Evolutionary conservation across 2,329 filamentous ascomycete genomes (phyloP), one percentile per base, ranked within the genome.

Genomic region (Phialemonium atrogriseum): DNA sequence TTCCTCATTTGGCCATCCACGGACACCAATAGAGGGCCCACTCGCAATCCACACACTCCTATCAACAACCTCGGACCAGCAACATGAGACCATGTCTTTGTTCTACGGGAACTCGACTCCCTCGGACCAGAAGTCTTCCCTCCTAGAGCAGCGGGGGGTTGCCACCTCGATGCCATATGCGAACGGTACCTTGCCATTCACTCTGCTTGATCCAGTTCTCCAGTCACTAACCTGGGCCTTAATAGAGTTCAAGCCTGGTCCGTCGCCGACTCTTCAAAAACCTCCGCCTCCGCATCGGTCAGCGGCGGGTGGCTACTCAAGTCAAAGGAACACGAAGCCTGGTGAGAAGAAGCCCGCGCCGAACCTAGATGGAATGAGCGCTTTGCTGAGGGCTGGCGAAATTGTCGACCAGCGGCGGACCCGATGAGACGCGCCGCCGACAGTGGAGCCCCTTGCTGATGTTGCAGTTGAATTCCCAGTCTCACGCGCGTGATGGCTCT

Each of bases 381-480:
- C 73, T 6, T 54, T 79, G 9, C 49, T 78, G 2, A 62, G 61
- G 38, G 74, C 74, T 8, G 71, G 73, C 19, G 73, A 77, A 42
- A 70, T 78, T 38, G 69, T 77, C 23, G 67, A 68, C 35, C 62
- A 31, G 40, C 39, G n/a, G n/a, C n/a, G n/a, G n/a, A n/a, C n/a
- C n/a, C n/a, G n/a, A n/a, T n/a, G n/a, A n/a, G n/a, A n/a, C n/a
- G n/a, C n/a, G n/a, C n/a, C n/a, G n/a, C n/a, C n/a, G n/a, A n/a
- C n/a, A n/a, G n/a, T n/a, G n/a, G n/a, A n/a, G n/a, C n/a, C n/a
- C n/a, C n/a, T n/a, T n/a, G n/a, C n/a, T n/a, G n/a, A n/a, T n/a
- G n/a, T n/a, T n/a, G n/a, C n/a, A n/a, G n/a, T n/a, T n/a, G n/a
- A n/a, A n/a, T n/a, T n/a, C n/a, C n/a, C n/a, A n/a, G n/a, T n/a